Conservation (phyloP, 768 basidiomycete species). For the Naganishia antarctica region DNA sequence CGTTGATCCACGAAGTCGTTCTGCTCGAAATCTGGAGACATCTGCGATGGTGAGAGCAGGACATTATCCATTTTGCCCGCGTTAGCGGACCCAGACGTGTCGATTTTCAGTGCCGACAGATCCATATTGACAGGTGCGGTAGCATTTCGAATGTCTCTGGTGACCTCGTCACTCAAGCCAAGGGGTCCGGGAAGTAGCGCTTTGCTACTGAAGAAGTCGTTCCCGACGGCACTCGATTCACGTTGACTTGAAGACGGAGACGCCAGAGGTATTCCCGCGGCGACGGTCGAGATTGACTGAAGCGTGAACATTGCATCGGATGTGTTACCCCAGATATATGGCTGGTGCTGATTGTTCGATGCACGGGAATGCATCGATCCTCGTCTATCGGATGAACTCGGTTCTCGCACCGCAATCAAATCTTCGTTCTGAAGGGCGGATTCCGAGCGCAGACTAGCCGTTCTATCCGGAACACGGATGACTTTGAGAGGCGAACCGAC, state of each 20-base stretch:
- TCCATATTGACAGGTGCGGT: neutral
- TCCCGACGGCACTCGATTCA: neutral
- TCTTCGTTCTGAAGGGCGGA: neutral
- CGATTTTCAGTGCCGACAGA: neutral
- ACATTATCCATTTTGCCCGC: neutral
- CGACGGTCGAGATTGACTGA: constrained; percentile 15
- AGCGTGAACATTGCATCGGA: constrained; percentile 15
- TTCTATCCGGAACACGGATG: neutral
- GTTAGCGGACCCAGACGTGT: neutral
- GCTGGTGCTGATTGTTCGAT: neutral
- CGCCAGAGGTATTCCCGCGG: constrained; percentile 29
- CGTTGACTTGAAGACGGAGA: constrained; percentile 31
- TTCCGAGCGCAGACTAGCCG: neutral
- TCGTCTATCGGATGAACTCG: too few species aligned
- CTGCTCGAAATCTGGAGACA: constrained; percentile 18
- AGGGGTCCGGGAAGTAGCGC: constrained; percentile 19
- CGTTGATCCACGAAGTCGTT: constrained; percentile 15
- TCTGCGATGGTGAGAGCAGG: neutral
- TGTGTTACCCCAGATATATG: neutral
- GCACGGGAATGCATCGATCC: too few species aligned
- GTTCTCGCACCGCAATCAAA: neutral
- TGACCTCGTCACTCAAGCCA: constrained; percentile 14
- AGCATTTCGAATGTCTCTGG: neutral
- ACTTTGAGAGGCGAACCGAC: constrained; percentile 10
- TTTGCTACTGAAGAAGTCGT: constrained; percentile 29